Base-by-base conservation (phyloP, 768 basidiomycete species). In the Lactarius tabidus region DNA sequence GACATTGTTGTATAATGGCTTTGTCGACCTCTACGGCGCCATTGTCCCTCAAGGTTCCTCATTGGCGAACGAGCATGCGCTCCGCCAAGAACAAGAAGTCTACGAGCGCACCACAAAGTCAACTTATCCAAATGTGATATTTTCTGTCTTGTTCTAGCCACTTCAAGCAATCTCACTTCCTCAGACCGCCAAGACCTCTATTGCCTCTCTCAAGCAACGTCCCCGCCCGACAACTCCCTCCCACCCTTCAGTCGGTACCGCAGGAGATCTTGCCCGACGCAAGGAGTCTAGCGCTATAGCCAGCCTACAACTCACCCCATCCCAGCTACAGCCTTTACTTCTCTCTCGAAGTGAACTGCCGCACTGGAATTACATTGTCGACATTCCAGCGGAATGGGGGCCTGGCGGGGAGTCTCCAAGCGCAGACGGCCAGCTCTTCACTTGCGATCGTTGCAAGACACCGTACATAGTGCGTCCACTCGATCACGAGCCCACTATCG, bases 231-330 rank as follows among this genome's bases (percentile, higher is more conserved):
- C 81, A 29, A 79, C 81, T 2, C 71, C 80, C 26, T 77, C 81
- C 5, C 89, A 94, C 72, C 78, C 83, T 7, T 93, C 91, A 23
- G 86, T 95, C 20, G 93, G 93, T 23, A 93, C 90, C 0, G 87
- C 90, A 52, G 82, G 75, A 0, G 85, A 91, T 12, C 74, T 90
- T 26, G 76, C 79, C 6, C 87, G 88, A 35, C 76, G 73, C 39
- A 85, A 86, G 68, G 48, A 57, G 31, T 26, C 38, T 14, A 26
- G 41, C 6, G 35, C 55, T 23, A n/a, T 52, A 9, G 31, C 83
- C 28, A 74, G 81, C 6, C 78, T 90, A 14, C 79, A 74, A 36
- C 77, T 93, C 63, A 83, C 86, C 0, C 76, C 77, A 3, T 71
- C 77, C 4, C 72, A 81, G 23, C 77, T 96, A 38, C 78, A 85